Base-by-base conservation (phyloP, 2,329 filamentous ascomycete genomes). In the Cercospora sp. region DNA sequence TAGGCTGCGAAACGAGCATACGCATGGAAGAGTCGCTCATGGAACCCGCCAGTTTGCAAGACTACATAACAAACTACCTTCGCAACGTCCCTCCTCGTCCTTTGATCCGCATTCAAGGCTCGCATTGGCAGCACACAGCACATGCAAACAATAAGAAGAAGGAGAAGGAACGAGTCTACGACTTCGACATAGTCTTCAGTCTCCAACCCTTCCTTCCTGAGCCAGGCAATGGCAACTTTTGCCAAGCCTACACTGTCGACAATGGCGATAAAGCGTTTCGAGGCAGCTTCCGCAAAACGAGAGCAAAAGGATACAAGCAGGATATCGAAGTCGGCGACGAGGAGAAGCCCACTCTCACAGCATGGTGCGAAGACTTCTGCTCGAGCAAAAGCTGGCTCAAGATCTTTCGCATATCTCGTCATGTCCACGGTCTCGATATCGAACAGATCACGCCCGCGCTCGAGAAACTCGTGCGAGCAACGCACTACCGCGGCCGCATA, bases 321-420 rank as follows among this genome's bases (percentile, higher is more conserved):
- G 80, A 80, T 68, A 78, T 85, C 65, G 83, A 86, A 72, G 77
- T 84, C 10, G 82, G 82, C 10, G 68, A 71, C 9, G 72, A 68
- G 73, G 68, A 5, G 60, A 80, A 78, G 75, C 84, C 74, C 40
- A 79, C 73, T 20, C 77, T 88, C 10, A 77, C 77, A 23, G 85
- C 89, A 67, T 93, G 91, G 90, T 92, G 89, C 73, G 86, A 90
- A 67, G 84, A 85, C 45, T 94, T 88, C 79, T 89, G 87, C 73
- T 85, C 85, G 2, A 87, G 85, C 71, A 80, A 82, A 23, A 82
- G 87, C 0, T 81, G 81, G 8, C 81, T 92, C 36, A 90, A 89
- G 75, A 77, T 79, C 67, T 83, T 84, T 71, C 79, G 80, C 8
- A 73, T 83, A 7, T 72, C 73, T 12, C 78, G 81, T 26, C 71